Base-by-base conservation (phyloP, 164 flowering plant genomes). In the Dillenia suffruticosa region DNA sequence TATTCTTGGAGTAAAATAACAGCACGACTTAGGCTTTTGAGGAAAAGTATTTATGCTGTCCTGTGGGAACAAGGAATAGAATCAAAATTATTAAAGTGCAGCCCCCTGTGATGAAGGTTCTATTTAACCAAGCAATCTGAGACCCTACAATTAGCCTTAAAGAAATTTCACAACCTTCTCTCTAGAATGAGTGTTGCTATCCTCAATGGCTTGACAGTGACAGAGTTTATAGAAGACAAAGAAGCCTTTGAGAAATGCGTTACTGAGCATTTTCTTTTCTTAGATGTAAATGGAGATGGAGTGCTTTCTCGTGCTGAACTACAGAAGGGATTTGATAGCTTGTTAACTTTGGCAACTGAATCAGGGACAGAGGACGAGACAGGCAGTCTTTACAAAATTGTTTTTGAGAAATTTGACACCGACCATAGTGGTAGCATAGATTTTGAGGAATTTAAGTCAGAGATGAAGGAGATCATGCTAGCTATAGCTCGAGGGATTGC, bases 401-500 rank as follows among this genome's bases (percentile, higher is more conserved):
- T 84, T 12, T 82, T 83, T 47, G 68, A 73, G 15, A 76, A 63
- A 46, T 87, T 80, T 45, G 86, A 82, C 48, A 61, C 58, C 16
- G 84, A 84, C 24, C 10, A 56, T 8, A 75, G 67, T 54, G 89
- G 86, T 1, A 55, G 12, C 9, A 63, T 87, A 49, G 79, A 81
- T 50, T 51, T 62, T 0, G 63, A 70, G 7, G 82, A 80, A 60
- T 85, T 81, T 52, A 66, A 61, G 53, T 51, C 70, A 0, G 64
- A 81, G 50, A 64, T 78, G 71, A 81, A 56, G 68, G 84, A 83
- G 68, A 72, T 83, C 49, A 68, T 85, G 85, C 68, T 73, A 0
- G 90, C 88, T 0, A 64, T 84, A 64, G 92, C 84, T 0, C 57
- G 66, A 0, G 86, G 89, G n/a, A 59, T 89, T 2, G 96, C 92